Conservation (phyloP, 169 alveolate genomes). For the Plasmodium falciparum region DNA sequence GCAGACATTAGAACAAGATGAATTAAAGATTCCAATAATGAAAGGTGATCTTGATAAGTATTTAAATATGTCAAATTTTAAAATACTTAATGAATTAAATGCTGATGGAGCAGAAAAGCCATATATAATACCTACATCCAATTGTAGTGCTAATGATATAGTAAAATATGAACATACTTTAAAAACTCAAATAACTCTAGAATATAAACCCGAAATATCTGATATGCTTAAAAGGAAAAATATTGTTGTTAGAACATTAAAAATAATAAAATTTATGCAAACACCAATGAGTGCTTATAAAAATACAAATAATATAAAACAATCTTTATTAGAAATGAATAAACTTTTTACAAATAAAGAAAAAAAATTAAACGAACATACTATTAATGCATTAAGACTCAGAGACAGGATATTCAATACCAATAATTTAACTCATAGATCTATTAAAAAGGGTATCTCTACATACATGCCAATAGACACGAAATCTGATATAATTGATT, state of each 20-base stretch:
- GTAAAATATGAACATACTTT: conserved; percentile 41
- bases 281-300: conserved; percentile 31
- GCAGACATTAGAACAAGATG: conserved; percentile 40
- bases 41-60: not conserved
- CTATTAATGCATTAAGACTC: not conserved
- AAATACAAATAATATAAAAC: not conserved
- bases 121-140: conserved; percentile 15
- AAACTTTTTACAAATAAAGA: conserved; percentile 9
- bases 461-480: conserved; percentile 27
- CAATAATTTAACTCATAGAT: not conserved
- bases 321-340: conserved; percentile 32
- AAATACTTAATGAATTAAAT: not conserved
- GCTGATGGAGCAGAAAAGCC: not conserved
- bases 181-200: conserved; percentile 19
- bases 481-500: not conserved
- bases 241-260: conserved; percentile 31
- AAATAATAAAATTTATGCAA: conserved; percentile 52
- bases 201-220: conserved; percentile 18
- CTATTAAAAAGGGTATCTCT: conserved; percentile 2
- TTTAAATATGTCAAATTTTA: conserved; percentile 24
- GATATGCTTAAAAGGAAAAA: conserved; percentile 36
- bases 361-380: not conserved
- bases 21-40: conserved; percentile 37
- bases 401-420: not conserved
- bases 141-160: conserved; percentile 28